A percentile compares a stretch with the other conserved stretches of the same genome.
These are phyloP conservation scores for Ganoderma leucocontextum DNA, from an alignment of 1,284 basidiomycete genomes.

Conservation along the genomic window DNA sequence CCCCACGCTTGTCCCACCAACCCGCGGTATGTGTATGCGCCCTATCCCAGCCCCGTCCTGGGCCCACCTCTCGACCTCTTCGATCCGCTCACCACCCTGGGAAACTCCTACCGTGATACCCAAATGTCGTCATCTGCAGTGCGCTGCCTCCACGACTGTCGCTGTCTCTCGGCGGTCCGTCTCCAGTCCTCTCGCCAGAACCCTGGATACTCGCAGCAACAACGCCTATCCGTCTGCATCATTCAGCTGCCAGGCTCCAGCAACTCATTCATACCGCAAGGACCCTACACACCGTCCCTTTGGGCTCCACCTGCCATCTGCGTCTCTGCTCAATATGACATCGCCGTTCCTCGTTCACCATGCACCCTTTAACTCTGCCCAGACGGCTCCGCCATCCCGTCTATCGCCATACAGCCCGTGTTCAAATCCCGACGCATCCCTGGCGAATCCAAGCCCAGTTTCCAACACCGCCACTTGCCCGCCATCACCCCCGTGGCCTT, in stretches of 20 bases:
- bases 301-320: not conserved
- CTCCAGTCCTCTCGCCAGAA: not conserved
- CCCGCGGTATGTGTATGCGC: not conserved
- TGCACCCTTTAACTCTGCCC: slow-evolving; percentile 14
- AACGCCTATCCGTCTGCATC: not conserved
- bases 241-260: not conserved
- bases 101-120: slow-evolving; percentile 9
- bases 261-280: not conserved
- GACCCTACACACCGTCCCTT: not conserved
- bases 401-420: slow-evolving; percentile 3
- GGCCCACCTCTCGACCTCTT: not conserved
- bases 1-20: slow-evolving; percentile 20
- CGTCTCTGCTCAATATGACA: slow-evolving; percentile 5
- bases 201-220: slow-evolving; percentile 2
- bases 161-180: not conserved
- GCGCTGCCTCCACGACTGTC: not conserved
- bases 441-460: not conserved
- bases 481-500: not conserved
- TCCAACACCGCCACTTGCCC: slow-evolving; percentile 7
- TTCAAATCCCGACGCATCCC: slow-evolving; percentile 13
- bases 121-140: not conserved
- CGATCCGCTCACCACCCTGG: not conserved
- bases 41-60: not conserved
- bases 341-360: slow-evolving; percentile 6
- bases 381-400: slow-evolving; percentile 1